Evolutionary conservation across 108 stramenopile species (phyloP), one percentile per base, ranked within the genome.

Genomic region (Pseudonitzschia delicatissima): DNA sequence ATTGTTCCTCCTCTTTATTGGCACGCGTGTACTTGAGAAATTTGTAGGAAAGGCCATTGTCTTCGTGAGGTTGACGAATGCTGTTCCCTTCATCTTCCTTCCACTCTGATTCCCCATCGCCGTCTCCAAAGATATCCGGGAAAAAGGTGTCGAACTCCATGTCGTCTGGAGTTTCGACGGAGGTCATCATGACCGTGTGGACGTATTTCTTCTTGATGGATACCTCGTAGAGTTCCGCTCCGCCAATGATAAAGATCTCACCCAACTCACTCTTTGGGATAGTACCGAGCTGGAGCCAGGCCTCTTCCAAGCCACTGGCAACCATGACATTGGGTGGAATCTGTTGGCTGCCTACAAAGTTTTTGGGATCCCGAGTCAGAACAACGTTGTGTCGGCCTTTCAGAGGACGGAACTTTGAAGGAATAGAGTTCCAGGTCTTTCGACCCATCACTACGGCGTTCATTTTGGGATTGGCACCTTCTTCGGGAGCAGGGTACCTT

Each of bases 361-460:
- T 55, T 18, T 64, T 35, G 6, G 47, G 73, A 20, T 63, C 31
- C 5, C 74, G 68, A 37, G 84, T 95, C 37, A 99, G 85, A 18
- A 99, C 89, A 26, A 98, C 91, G 79, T 99, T 99, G 57, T 77
- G 60, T 17, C 99, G 91, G 39, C 87, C 93, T 4, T 71, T 64
- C 26, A 99, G 69, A 0, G 99, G 99, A 17, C 98, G 93, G 68
- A 96, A 98, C 62, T 86, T 90, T 45, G 76, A 17, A 5, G 99
- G 98, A 66, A 99, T 97, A 64, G 90, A 92, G 40, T 96, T 90
- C 97, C 97, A 99, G 9, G 99, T 99, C 69, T 96, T 97, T n/a
- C 98, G 92, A 1, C 99, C 99, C 98, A 99, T 98, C 71, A 99
- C 83, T 51, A 98, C 97, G 6, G 98, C 99, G 73, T 98, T 98